A percentile compares a stretch with the other conserved stretches of the same genome.
These are phyloP conservation scores for Mortierella sp. DNA, from an alignment of 371 early-diverging fungal genomes.

Conservation along the genomic window DNA sequence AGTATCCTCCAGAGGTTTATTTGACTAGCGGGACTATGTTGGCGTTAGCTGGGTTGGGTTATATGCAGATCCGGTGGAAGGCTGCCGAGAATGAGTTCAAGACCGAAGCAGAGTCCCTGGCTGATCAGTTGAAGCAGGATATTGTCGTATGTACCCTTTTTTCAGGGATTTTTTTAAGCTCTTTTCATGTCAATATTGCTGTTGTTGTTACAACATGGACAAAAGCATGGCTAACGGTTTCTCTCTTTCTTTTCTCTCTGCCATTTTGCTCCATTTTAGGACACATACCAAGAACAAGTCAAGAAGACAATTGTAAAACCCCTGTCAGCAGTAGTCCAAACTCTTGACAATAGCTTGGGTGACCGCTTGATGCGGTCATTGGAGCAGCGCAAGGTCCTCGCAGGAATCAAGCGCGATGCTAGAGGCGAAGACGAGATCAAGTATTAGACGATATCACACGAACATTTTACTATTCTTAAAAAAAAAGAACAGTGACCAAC, in stretches of 20 bases:
- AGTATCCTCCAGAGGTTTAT: slow-evolving; percentile 56
- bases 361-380: slow-evolving; percentile 42
- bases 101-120: slow-evolving; percentile 40
- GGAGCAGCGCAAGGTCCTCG: slow-evolving; percentile 50
- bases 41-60: slow-evolving; percentile 50
- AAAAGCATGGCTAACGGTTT: background rate
- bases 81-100: slow-evolving; percentile 57
- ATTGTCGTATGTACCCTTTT: slow-evolving; percentile 33
- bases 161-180: background rate
- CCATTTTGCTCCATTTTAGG: slow-evolving; percentile 7
- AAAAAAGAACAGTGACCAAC: background rate
- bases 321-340: slow-evolving; percentile 37
- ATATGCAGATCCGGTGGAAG: slow-evolving; percentile 57
- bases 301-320: slow-evolving; percentile 52
- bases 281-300: slow-evolving; percentile 53
- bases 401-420: slow-evolving; percentile 44
- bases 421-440: slow-evolving; percentile 45
- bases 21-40: slow-evolving; percentile 40
- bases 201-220: background rate
- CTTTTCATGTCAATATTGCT: background rate
- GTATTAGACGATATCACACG: slow-evolving; percentile 24
- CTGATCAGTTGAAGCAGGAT: slow-evolving; percentile 49
- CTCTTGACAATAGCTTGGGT: slow-evolving; percentile 45
- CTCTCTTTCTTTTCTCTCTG: background rate
- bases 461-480: background rate